Conservation (phyloP, 352 stramenopile genomes). For the Globisporangium paroecandrum region DNA sequence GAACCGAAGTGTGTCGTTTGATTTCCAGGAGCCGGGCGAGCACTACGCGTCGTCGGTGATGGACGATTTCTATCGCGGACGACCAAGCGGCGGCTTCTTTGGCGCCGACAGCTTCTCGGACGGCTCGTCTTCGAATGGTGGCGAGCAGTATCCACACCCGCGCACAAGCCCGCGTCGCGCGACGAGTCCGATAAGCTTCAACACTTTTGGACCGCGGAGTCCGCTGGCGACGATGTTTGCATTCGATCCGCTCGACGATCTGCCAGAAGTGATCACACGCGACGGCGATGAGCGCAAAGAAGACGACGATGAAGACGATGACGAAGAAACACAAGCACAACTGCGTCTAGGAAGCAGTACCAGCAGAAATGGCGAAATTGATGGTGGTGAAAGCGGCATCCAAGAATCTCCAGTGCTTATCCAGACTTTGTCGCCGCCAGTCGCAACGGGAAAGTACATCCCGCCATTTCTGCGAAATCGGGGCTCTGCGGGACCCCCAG, state of each 20-base stretch:
- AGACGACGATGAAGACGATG: constrained; percentile 17
- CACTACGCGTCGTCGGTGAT: constrained; percentile 29
- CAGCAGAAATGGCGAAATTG: constrained; percentile 4
- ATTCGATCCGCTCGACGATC: constrained; percentile 71
- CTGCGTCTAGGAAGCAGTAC: background rate
- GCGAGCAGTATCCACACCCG: constrained; percentile 15
- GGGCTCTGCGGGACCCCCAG: constrained; percentile 29
- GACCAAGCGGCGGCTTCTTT: constrained; percentile 37
- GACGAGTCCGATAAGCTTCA: constrained; percentile 58
- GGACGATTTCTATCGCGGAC: constrained; percentile 56
- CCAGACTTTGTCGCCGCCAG: constrained; percentile 55
- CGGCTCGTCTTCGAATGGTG: constrained; percentile 31
- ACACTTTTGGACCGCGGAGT: constrained; percentile 59
- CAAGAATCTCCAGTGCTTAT: constrained; percentile 31
- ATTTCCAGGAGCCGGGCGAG: constrained; percentile 62
- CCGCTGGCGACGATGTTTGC: constrained; percentile 65
- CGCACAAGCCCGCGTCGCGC: constrained; percentile 50
- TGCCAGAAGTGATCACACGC: constrained; percentile 31
- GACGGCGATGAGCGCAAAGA: constrained; percentile 19
- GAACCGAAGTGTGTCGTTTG: constrained; percentile 74
- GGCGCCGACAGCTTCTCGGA: constrained; percentile 58
- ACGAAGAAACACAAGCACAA: background rate
- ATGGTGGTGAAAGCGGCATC: constrained; percentile 5
- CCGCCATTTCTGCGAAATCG: constrained; percentile 72
- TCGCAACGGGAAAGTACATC: constrained; percentile 63